These are phyloP conservation scores for Phallus indusiatus DNA, from an alignment of 768 basidiomycete genomes.

Conservation along the genomic window DNA sequence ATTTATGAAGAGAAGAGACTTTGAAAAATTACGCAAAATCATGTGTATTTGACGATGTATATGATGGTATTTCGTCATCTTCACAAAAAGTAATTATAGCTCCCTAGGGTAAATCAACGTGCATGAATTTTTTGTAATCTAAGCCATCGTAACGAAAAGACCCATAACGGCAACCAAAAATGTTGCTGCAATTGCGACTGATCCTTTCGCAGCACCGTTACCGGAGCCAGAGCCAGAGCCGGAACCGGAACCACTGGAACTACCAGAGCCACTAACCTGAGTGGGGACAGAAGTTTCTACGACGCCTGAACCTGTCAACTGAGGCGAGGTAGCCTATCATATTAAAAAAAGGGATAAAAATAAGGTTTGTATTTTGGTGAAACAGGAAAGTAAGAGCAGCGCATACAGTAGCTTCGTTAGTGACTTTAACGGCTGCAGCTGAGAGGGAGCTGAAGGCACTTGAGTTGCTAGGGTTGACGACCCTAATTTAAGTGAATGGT, in stretches of 20 bases:
- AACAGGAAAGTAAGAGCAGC: neutral
- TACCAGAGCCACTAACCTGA: neutral
- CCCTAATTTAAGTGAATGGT: neutral
- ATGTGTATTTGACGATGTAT: no score
- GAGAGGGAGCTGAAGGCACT: neutral
- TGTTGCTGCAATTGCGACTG: neutral
- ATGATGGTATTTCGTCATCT: no score
- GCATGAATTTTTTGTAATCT: neutral
- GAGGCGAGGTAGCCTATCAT: neutral
- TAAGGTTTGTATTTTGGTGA: neutral
- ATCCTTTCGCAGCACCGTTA: neutral
- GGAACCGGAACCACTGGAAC: no score
- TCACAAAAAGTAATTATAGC: no score
- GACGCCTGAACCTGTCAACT: neutral
- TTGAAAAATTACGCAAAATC: no score
- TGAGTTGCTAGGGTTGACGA: neutral
- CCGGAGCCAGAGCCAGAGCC: neutral
- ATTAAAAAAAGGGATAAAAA: neutral
- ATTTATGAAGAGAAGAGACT: no score
- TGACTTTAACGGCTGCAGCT: neutral
- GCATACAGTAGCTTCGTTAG: neutral
- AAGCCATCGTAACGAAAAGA: neutral
- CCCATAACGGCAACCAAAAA: neutral
- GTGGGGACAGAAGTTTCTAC: neutral
- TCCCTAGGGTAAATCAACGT: neutral